These are phyloP conservation scores for Digitaria exilis DNA, from an alignment of 202 grass and related monocot genomes.

Conservation along the genomic window DNA sequence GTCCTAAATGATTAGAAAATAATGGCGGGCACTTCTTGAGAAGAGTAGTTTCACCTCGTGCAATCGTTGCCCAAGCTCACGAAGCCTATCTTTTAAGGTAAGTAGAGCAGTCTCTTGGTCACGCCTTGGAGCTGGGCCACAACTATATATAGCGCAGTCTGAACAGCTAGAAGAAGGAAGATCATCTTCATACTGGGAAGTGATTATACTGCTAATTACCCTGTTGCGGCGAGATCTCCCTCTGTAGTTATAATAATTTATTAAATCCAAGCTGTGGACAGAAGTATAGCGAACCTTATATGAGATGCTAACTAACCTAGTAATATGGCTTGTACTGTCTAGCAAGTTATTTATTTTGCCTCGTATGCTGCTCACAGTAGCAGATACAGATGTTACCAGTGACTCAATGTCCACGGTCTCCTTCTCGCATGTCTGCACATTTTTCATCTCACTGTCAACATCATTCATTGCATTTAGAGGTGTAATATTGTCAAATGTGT, in stretches of 20 bases:
- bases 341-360: conserved; percentile 63
- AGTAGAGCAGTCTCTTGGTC: conserved; percentile 56
- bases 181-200: conserved; percentile 41
- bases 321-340: conserved; percentile 60
- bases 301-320: conserved; percentile 60
- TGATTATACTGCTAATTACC: conserved; percentile 43
- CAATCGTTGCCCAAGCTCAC: conserved; percentile 59
- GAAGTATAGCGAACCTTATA: conserved; percentile 34
- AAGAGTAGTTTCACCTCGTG: conserved; percentile 66
- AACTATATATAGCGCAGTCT: conserved; percentile 49
- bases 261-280: conserved; percentile 30
- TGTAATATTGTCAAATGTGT: conserved; percentile 41
- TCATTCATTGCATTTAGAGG: conserved; percentile 37
- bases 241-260: conserved; percentile 55
- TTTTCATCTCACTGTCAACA: conserved; percentile 47
- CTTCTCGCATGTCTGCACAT: conserved; percentile 50
- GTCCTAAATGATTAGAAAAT: conserved; percentile 7
- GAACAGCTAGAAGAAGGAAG: conserved; percentile 49
- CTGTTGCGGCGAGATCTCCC: conserved; percentile 63
- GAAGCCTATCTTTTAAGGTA: conserved; percentile 65
- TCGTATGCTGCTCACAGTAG: conserved; percentile 56
- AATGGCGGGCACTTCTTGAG: conserved; percentile 8
- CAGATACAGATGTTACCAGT: conserved; percentile 56
- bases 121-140: conserved; percentile 50
- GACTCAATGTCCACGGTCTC: conserved; percentile 51